phyloP scores from a whole-genome alignment of 352 stramenopile species.

The Thalassiosira gravida region DNA sequence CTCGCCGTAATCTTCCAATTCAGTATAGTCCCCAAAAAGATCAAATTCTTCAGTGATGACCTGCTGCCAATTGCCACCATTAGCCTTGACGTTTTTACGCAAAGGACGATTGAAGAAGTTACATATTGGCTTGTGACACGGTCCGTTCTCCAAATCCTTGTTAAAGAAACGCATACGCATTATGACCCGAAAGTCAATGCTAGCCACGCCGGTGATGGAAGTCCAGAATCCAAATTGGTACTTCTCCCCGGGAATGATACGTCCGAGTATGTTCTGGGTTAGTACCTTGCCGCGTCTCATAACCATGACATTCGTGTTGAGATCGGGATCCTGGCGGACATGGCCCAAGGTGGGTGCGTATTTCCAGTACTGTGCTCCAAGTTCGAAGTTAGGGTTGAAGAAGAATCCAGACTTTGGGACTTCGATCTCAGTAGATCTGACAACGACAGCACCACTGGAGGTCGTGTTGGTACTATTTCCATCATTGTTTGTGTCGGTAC shows the following conservation, averaged over 20 bases:
- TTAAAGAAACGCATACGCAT: constrained; percentile 44
- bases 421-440: too few relatives aligned
- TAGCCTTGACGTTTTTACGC: background rate
- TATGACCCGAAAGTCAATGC: constrained; percentile 16
- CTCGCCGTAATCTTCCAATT: background rate
- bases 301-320: constrained; percentile 25
- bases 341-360: constrained; percentile 15
- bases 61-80: constrained; percentile 31
- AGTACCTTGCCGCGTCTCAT: constrained; percentile 19
- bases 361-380: constrained; percentile 47
- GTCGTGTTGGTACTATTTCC: constrained; percentile 5
- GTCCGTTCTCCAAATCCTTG: constrained; percentile 29
- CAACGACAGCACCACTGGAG: background rate
- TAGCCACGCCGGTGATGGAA: constrained; percentile 17
- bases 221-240: constrained; percentile 35
- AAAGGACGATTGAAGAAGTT: constrained; percentile 16
- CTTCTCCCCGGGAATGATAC: constrained; percentile 6
- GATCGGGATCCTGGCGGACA: constrained; percentile 15
- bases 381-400: constrained; percentile 41
- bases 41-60: constrained; percentile 38
- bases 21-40: constrained; percentile 10
- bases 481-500: background rate
- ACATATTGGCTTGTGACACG: constrained; percentile 17
- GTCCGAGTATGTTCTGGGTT: constrained; percentile 27
- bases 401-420: constrained; percentile 41